Base-by-base conservation (phyloP, 768 basidiomycete species). In the Psilocybe azurescens region DNA sequence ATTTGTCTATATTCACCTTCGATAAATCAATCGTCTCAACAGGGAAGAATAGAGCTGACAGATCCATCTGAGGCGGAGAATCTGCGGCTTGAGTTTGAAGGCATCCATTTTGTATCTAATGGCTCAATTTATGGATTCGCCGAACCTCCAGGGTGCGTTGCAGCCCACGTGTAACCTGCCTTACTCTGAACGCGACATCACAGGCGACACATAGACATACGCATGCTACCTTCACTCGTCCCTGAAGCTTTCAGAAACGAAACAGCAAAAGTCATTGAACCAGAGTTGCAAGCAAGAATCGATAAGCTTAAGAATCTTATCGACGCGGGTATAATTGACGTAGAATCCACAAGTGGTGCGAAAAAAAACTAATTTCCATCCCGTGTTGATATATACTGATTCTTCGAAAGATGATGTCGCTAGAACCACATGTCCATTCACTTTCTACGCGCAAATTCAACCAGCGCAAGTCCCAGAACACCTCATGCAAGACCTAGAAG, bases 91-190 rank as follows among this genome's bases (percentile, higher is more conserved):
- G 89, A 93, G 62, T 88, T 94, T 63, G 88, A 90, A 70, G 93
- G 90, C 1, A 78, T 94, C 24, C 92, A 94, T 72, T 88, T 93
- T 69, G 66, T 90, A 10, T 72, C 80, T 28, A 89, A 90, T 58
- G 93, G 93, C 0, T 83, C 90, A 0, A 83, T 95, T n/a, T 91
- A 88, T 68, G 93, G 90, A 1, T 80, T 91, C 53, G 90, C 88
- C 16, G 83, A 86, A 65, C 83, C 87, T 3, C 69, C 72, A 16
- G 88, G 87, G 92, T 93, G 64, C 64, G 81, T 66, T 30, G 32
- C 24, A 53, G 62, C 41, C 13, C 53, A 39, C 48, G 33, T 16
- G 33, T 20, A 10, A 41, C 9, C 24, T 55, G 9, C 53, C 7
- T 38, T 18, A 9, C 24, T 52, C 51, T 54, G n/a, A 9, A 33